A percentile compares a stretch with the other conserved stretches of the same genome.
Conservation (phyloP, 2,329 filamentous ascomycete species). For the Fusarium ramigenum region DNA sequence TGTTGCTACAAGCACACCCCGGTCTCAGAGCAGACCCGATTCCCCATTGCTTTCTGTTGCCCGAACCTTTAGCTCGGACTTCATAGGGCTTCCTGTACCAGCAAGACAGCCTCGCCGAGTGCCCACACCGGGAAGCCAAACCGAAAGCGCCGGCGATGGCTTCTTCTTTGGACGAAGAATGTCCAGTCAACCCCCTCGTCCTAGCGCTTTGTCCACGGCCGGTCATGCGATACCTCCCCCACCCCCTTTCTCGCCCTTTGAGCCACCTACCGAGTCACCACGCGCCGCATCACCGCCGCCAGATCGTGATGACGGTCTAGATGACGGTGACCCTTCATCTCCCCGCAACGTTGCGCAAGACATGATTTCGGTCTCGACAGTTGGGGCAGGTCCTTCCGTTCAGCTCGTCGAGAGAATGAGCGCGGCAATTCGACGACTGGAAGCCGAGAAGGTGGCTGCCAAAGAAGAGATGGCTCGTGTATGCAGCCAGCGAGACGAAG, state of each 20-base stretch:
- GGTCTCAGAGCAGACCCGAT: conserved; percentile 61
- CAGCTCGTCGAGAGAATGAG: conserved; percentile 97
- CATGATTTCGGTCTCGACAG: conserved; percentile 88
- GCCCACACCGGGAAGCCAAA: conserved; percentile 60
- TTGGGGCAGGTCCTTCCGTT: conserved; percentile 89
- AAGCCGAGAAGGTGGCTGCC: conserved; percentile 88
- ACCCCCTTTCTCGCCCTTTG: conserved; percentile 60
- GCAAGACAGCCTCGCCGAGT: conserved; percentile 45
- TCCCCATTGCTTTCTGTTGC: conserved; percentile 63
- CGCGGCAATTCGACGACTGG: conserved; percentile 87
- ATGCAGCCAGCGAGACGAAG: conserved; percentile 87
- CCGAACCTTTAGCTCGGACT: conserved; percentile 64
- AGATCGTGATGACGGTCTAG: conserved; percentile 63
- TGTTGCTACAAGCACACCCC: conserved; percentile 53
- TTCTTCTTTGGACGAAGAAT: conserved; percentile 57
- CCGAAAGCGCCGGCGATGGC: conserved; percentile 52
- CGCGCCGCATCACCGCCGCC: conserved; percentile 53
- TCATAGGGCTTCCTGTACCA: conserved; percentile 57
- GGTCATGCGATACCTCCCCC: conserved; percentile 48
- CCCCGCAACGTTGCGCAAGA: conserved; percentile 80
- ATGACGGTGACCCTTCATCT: conserved; percentile 59
- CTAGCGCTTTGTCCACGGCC: conserved; percentile 51
- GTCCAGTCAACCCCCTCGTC: conserved; percentile 59
- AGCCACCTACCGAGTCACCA: conserved; percentile 49
- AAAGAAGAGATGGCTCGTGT: conserved; percentile 87